A percentile compares a stretch with the other conserved stretches of the same genome.
phyloP scores from a whole-genome alignment of 345 rosid species.

The Firmiana major region DNA sequence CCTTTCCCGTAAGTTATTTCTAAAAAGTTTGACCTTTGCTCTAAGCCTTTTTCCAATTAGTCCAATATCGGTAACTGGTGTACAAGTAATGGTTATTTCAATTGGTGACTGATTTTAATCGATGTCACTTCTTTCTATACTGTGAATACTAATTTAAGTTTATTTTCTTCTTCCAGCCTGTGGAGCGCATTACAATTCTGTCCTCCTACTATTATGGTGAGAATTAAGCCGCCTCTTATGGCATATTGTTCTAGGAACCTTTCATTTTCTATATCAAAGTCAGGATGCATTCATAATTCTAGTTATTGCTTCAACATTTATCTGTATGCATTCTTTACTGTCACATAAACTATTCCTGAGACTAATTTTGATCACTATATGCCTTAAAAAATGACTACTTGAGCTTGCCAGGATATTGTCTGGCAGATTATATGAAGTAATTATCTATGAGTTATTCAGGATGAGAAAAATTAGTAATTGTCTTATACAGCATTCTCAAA shows the following conservation, averaged over 20 bases:
- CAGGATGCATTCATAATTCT: background rate
- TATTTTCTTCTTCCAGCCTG: background rate
- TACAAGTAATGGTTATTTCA: background rate
- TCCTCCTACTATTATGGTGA: constrained; percentile 82
- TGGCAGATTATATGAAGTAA: background rate
- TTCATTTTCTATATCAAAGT: background rate
- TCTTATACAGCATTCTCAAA: background rate
- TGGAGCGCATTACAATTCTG: constrained; percentile 76
- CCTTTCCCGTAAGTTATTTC: background rate
- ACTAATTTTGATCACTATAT: background rate
- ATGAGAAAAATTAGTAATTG: background rate
- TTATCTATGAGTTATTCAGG: background rate
- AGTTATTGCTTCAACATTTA: background rate
- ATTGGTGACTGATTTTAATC: background rate
- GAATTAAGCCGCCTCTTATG: constrained; percentile 8
- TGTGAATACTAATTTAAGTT: background rate
- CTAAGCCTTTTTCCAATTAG: background rate
- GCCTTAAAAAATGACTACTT: background rate
- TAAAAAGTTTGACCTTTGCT: background rate
- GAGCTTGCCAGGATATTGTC: background rate
- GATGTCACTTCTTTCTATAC: background rate
- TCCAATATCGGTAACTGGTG: background rate
- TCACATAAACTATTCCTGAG: background rate
- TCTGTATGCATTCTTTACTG: background rate
- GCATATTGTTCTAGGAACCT: background rate